phyloP scores from a whole-genome alignment of 2,329 filamentous ascomycete species.

The Colletotrichum sp. region DNA sequence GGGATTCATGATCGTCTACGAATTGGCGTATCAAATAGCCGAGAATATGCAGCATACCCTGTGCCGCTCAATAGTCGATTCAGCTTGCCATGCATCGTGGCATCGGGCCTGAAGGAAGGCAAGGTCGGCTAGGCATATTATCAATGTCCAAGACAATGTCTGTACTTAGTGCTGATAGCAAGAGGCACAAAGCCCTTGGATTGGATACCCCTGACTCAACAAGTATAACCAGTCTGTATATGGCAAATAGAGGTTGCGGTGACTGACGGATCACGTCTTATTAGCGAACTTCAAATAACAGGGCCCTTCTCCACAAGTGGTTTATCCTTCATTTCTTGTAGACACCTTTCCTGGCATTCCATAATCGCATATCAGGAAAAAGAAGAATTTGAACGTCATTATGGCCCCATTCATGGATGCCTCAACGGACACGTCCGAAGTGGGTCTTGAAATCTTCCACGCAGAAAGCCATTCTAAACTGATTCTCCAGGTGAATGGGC shows the following conservation, averaged over 20 bases:
- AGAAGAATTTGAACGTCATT: not conserved
- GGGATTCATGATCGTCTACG: not conserved
- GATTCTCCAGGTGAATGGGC: not conserved
- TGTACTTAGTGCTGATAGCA: not conserved
- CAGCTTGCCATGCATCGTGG: not conserved
- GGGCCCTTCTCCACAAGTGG: rapidly evolving
- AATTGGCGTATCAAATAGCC: not conserved
- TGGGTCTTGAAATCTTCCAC: rapidly evolving
- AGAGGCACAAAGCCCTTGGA: not conserved
- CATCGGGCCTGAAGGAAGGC: no score
- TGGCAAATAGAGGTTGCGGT: not conserved
- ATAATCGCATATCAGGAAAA: not conserved
- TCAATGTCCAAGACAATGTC: not conserved
- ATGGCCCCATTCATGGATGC: conserved; percentile 4
- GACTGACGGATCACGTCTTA: not conserved
- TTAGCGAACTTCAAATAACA: not conserved
- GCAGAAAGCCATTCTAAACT: not conserved
- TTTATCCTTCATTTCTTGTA: not conserved
- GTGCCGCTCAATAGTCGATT: not conserved
- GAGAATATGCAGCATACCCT: no score
- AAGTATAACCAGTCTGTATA: not conserved
- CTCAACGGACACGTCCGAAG: not conserved
- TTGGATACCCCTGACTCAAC: not conserved
- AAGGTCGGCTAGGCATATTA: not conserved
- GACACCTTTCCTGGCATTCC: rapidly evolving